A percentile compares a stretch with the other conserved stretches of the same genome.
Evolutionary conservation across 2,329 filamentous ascomycete species (phyloP).

Genomic region (Fusarium duplospermum): DNA sequence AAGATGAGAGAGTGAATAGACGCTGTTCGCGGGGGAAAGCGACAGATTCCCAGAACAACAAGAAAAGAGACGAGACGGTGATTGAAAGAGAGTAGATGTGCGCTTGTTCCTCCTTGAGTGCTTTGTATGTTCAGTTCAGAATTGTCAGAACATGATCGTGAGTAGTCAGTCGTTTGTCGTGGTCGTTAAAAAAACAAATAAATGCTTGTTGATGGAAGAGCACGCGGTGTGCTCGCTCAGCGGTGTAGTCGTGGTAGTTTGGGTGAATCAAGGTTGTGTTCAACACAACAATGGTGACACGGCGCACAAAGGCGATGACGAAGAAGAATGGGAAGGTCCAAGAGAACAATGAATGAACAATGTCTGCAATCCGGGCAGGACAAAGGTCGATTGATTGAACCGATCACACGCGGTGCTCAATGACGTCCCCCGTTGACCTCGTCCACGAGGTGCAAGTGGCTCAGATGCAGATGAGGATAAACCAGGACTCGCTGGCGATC

Average conservation of each 20-base stretch:
- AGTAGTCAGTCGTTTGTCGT: constrained; percentile 9
- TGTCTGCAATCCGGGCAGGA: constrained; percentile 22
- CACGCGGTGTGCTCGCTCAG: constrained; percentile 8
- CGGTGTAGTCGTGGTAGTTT: constrained; percentile 12
- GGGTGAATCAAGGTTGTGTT: constrained; percentile 29
- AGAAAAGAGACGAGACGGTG: constrained; percentile 16
- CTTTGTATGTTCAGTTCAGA: constrained; percentile 19
- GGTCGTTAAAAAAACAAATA: constrained; percentile 17
- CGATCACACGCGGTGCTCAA: neutral
- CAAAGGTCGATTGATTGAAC: constrained; percentile 15
- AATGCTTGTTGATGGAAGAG: constrained; percentile 19
- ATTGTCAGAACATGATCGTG: constrained; percentile 41
- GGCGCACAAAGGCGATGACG: constrained; percentile 23
- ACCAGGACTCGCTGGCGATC: constrained; percentile 34
- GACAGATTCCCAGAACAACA: constrained; percentile 18
- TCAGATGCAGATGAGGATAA: constrained; percentile 16
- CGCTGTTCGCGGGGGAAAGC: constrained; percentile 13
- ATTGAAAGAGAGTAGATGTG: constrained; percentile 35
- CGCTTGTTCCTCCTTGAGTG: constrained; percentile 36
- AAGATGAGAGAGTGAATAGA: constrained; percentile 20
- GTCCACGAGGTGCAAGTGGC: constrained; percentile 32
- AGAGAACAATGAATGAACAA: constrained; percentile 15
- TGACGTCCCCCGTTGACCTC: constrained; percentile 30
- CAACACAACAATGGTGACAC: constrained; percentile 32
- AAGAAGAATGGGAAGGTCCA: neutral